Conservation (phyloP, 176 grass and related monocot species). For the Calamus simplicifolius region DNA sequence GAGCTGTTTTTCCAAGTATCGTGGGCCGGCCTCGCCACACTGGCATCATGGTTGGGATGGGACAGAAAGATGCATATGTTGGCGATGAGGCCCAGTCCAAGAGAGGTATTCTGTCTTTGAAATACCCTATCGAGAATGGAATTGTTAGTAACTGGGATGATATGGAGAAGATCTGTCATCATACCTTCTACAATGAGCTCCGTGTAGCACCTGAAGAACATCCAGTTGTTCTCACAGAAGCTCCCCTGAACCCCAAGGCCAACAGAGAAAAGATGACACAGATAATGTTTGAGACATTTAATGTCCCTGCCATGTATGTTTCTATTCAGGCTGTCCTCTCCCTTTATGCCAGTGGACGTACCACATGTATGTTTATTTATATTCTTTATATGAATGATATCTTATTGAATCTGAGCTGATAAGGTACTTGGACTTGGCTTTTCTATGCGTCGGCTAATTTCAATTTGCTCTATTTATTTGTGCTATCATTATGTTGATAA, state of each 20-base stretch:
- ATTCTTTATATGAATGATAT: not conserved
- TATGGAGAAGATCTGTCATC: constrained; percentile 14
- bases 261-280: constrained; percentile 15
- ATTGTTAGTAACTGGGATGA: constrained; percentile 19
- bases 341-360: constrained; percentile 14
- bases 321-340: constrained; percentile 14
- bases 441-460: too few relatives aligned
- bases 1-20: constrained; percentile 11
- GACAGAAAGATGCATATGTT: constrained; percentile 18
- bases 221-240: constrained; percentile 10
- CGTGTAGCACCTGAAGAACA: constrained; percentile 12
- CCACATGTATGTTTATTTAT: constrained; percentile 4
- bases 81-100: constrained; percentile 4
- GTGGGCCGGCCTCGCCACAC: constrained; percentile 11
- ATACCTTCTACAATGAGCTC: constrained; percentile 17
- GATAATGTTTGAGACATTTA: constrained; percentile 11
- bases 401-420: too few relatives aligned
- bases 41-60: constrained; percentile 12
- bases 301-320: constrained; percentile 13
- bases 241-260: constrained; percentile 8
- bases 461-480: too few relatives aligned
- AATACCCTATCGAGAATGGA: constrained; percentile 6
- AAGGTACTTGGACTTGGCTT: too few relatives aligned
- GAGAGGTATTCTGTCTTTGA: constrained; percentile 11
- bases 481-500: too few relatives aligned